Percentiles rank a stretch among this genome's conserved stretches.
These are phyloP conservation scores for Neurospora terricola DNA, from an alignment of 495 filamentous ascomycete species.

Conservation along the genomic window DNA sequence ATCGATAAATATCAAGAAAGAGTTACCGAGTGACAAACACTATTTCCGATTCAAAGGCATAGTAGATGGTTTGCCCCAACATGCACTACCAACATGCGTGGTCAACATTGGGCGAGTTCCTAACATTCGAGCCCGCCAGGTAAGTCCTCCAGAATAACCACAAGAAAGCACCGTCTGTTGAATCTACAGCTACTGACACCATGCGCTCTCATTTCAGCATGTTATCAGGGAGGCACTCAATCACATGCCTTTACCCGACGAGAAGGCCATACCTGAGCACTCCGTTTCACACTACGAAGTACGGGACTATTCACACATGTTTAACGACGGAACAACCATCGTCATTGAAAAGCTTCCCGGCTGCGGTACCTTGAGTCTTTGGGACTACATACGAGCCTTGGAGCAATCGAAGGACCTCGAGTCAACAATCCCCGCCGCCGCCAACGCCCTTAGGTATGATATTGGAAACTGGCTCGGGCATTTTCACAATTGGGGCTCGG, in stretches of 20 bases:
- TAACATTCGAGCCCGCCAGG: background rate
- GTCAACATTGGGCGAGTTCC: background rate
- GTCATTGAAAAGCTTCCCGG: background rate
- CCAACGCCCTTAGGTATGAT: background rate
- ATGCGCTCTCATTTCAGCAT: background rate
- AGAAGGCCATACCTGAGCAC: background rate
- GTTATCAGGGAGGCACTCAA: background rate
- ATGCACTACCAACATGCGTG: background rate
- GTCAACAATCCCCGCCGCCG: background rate
- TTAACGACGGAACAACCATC: background rate
- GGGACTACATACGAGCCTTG: background rate
- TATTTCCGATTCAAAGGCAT: background rate
- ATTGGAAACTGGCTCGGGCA: background rate
- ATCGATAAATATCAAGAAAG: background rate
- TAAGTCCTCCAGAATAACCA: background rate
- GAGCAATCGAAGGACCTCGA: background rate
- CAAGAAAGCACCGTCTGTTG: background rate
- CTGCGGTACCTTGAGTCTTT: background rate
- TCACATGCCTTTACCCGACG: background rate
- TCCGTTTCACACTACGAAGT: background rate
- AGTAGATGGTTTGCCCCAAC: background rate
- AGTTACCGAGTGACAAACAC: background rate
- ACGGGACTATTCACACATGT: background rate
- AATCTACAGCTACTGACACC: background rate
- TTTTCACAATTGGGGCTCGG: background rate